Conservation (phyloP, 208 protist genomes). For the Trypanosoma grayi region DNA sequence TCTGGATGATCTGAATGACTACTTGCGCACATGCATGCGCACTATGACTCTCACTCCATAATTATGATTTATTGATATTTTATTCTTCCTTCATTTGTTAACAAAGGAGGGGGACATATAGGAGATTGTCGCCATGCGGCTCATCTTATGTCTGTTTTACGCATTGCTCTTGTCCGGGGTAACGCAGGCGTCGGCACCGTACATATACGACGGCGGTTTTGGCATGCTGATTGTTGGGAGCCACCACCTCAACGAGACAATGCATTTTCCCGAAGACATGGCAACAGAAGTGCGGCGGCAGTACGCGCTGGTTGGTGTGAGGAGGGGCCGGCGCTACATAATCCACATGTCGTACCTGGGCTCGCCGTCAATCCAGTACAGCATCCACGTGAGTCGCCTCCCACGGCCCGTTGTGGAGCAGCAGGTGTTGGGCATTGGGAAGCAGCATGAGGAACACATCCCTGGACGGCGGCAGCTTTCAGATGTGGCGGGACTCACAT, state of each 20-base stretch:
- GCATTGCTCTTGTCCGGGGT: not conserved
- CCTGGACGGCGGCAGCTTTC: slow-evolving; percentile 12
- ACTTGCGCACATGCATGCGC: too few species aligned
- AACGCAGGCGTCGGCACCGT: not conserved
- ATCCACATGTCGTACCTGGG: slow-evolving; percentile 16
- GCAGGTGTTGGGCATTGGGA: not conserved
- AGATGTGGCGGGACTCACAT: slow-evolving; percentile 1
- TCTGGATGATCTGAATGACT: not conserved
- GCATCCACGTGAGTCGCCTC: slow-evolving; percentile 5
- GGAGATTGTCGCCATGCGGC: not conserved
- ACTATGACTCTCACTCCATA: too few species aligned
- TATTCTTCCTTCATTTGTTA: too few species aligned
- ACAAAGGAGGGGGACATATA: too few species aligned
- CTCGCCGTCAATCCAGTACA: slow-evolving; percentile 23
- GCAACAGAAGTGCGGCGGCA: slow-evolving; percentile 7
- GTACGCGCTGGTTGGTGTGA: slow-evolving; percentile 12
- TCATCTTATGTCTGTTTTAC: not conserved
- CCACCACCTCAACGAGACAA: slow-evolving; percentile 7
- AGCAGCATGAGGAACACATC: not conserved
- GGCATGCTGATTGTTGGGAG: slow-evolving; percentile 4
- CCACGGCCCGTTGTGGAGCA: not conserved
- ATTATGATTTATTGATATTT: slow-evolving; percentile 1
- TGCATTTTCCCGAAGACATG: slow-evolving; percentile 3
- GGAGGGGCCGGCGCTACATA: not conserved
- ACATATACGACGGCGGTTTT: slow-evolving; percentile 3